Conservation (phyloP, 306 rosid genomes). For the Bauhinia variegata region DNA sequence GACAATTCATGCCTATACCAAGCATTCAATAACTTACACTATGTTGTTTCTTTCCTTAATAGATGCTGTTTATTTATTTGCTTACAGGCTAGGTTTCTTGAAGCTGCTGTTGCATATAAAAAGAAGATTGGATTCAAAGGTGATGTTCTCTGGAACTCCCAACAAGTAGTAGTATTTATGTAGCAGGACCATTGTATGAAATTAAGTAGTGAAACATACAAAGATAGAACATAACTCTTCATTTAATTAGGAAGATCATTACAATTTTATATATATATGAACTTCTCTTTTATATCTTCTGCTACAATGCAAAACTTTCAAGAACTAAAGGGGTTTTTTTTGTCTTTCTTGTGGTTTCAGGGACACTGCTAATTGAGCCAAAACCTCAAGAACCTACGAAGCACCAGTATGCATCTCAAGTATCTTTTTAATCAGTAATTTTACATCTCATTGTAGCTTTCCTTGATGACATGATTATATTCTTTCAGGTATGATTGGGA, state of each 20-base stretch:
- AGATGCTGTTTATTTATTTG: slow-evolving; percentile 29
- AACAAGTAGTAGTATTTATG: slow-evolving; percentile 1
- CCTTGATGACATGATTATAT: slow-evolving; percentile 22
- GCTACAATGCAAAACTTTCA: not conserved
- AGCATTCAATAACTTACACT: slow-evolving; percentile 10
- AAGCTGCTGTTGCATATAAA: slow-evolving; percentile 84
- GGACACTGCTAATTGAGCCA: slow-evolving; percentile 91
- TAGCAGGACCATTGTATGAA: slow-evolving; percentile 9
- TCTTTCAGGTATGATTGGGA: slow-evolving; percentile 94
- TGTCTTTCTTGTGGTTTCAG: slow-evolving; percentile 46
- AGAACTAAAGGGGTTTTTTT: slow-evolving; percentile 7
- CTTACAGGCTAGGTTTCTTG: slow-evolving; percentile 82
- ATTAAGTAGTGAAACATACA: slow-evolving; percentile 10
- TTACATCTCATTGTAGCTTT: slow-evolving; percentile 13
- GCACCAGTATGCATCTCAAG: slow-evolving; percentile 67
- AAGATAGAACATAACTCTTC: not conserved
- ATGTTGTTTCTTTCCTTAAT: slow-evolving; percentile 5
- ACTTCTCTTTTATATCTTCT: not conserved
- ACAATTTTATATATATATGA: not conserved
- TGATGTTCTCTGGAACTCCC: slow-evolving; percentile 40
- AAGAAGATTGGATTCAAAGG: slow-evolving; percentile 97
- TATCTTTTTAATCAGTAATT: slow-evolving; percentile 32
- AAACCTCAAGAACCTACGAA: slow-evolving; percentile 98
- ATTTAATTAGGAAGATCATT: not conserved
- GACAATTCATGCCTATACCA: slow-evolving; percentile 7